Evolutionary conservation across 2,329 filamentous ascomycete species (phyloP).

Genomic region (Colletotrichum brevisporum): DNA sequence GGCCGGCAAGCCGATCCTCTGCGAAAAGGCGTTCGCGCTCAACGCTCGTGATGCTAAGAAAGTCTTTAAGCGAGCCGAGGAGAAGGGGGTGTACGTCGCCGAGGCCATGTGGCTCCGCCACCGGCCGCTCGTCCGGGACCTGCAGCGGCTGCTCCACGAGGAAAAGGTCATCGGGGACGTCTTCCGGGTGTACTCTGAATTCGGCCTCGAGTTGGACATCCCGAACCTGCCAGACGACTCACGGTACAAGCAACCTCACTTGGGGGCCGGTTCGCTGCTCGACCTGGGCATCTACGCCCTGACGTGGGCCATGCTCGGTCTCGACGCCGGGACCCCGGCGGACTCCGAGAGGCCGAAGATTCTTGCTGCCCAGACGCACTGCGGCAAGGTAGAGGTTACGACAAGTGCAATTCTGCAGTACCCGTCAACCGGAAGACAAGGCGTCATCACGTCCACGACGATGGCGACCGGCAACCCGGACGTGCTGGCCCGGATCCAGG

Average conservation of each 20-base stretch:
- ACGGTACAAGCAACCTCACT: constrained; percentile 52
- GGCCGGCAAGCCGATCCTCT: constrained; percentile 59
- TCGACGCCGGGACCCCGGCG: constrained; percentile 45
- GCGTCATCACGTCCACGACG: constrained; percentile 57
- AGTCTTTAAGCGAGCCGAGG: constrained; percentile 55
- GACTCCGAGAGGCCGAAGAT: constrained; percentile 49
- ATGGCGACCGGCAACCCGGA: constrained; percentile 42
- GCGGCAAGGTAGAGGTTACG: constrained; percentile 51
- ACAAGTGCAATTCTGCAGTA: constrained; percentile 58
- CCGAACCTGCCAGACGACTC: constrained; percentile 48
- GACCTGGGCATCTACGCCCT: constrained; percentile 61
- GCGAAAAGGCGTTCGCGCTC: constrained; percentile 61
- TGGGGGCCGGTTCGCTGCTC: constrained; percentile 59
- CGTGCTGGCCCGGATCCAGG: constrained; percentile 56
- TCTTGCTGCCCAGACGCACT: constrained; percentile 52
- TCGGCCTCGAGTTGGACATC: constrained; percentile 54
- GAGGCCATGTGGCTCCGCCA: constrained; percentile 63
- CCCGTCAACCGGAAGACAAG: constrained; percentile 52
- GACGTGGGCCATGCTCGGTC: constrained; percentile 54
- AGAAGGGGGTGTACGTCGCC: constrained; percentile 58
- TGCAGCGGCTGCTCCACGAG: constrained; percentile 54
- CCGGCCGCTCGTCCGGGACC: constrained; percentile 53
- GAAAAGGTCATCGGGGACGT: constrained; percentile 57
- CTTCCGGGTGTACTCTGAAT: constrained; percentile 56
- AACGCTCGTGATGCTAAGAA: constrained; percentile 56